phyloP scores from a whole-genome alignment of 257 asterid species.

The Solanum lignicaule region DNA sequence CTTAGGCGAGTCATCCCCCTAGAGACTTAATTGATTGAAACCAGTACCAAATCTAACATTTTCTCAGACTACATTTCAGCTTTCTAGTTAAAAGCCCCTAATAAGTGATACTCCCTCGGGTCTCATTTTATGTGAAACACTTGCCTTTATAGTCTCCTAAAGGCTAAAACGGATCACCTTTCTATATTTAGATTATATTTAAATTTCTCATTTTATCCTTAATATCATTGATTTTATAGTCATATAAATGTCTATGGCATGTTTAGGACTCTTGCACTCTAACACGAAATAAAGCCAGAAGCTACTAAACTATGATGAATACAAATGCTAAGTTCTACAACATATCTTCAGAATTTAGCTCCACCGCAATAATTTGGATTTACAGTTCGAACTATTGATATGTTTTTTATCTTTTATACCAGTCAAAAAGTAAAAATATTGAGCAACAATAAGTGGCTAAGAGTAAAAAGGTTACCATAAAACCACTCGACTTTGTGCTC shows the following conservation, averaged over 20 bases:
- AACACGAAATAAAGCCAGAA: neutral
- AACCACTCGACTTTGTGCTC: constrained; percentile 10
- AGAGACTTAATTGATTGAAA: neutral
- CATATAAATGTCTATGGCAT: neutral
- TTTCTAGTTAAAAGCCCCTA: neutral
- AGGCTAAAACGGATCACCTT: neutral
- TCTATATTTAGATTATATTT: neutral
- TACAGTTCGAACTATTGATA: neutral
- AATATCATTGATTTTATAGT: neutral
- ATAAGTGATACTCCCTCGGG: neutral
- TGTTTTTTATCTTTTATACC: neutral
- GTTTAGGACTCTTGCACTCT: neutral
- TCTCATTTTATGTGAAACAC: neutral
- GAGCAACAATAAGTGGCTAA: neutral
- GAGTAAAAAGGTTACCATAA: constrained; percentile 12
- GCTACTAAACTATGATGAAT: neutral
- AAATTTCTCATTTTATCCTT: neutral
- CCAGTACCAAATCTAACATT: neutral
- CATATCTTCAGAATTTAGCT: neutral
- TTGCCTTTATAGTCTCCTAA: neutral
- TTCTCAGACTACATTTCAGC: neutral
- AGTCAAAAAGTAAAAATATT: neutral
- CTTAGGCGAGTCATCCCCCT: neutral
- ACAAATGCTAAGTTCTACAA: neutral
- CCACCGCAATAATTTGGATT: neutral